Percentiles rank a stretch among this genome's conserved stretches.
Conservation (phyloP, 371 early-diverging fungal species). For the Syncephalastrum contaminatum region DNA sequence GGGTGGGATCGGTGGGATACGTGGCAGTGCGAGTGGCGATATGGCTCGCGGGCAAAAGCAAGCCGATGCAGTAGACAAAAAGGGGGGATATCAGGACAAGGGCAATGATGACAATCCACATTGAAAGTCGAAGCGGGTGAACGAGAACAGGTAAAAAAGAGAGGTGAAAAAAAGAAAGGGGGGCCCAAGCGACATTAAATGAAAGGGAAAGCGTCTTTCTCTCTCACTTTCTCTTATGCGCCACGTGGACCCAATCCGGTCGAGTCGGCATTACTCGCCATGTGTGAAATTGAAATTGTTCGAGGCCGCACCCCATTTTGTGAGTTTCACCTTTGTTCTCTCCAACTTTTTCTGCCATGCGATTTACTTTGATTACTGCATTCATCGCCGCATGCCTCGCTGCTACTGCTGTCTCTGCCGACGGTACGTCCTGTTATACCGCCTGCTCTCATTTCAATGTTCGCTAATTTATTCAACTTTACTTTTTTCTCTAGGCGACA, state of each 20-base stretch:
- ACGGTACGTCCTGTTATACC: background rate
- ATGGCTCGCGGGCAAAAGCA: conserved; percentile 24
- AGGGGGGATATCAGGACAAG: conserved; percentile 5
- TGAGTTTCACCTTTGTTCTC: too few species aligned
- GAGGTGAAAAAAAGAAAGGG: too few species aligned
- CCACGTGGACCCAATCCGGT: too few species aligned
- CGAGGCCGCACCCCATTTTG: too few species aligned
- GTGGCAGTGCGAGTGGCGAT: conserved; percentile 20
- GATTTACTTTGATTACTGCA: background rate
- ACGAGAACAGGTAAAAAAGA: too few species aligned
- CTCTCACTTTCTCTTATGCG: too few species aligned
- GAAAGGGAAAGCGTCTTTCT: too few species aligned
- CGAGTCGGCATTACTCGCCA: too few species aligned
- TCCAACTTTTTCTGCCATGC: background rate
- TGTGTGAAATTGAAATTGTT: too few species aligned
- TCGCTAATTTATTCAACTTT: background rate
- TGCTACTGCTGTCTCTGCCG: conserved; percentile 6
- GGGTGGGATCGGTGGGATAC: conserved; percentile 22
- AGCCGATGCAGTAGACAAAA: conserved; percentile 19
- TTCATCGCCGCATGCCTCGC: conserved; percentile 6
- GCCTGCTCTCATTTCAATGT: background rate
- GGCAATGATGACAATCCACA: too few species aligned
- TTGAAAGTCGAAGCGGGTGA: too few species aligned
- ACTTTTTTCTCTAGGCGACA: conserved; percentile 1
- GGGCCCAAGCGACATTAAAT: too few species aligned